phyloP scores from a whole-genome alignment of 768 basidiomycete species.

The Clitopilus hobsonii region DNA sequence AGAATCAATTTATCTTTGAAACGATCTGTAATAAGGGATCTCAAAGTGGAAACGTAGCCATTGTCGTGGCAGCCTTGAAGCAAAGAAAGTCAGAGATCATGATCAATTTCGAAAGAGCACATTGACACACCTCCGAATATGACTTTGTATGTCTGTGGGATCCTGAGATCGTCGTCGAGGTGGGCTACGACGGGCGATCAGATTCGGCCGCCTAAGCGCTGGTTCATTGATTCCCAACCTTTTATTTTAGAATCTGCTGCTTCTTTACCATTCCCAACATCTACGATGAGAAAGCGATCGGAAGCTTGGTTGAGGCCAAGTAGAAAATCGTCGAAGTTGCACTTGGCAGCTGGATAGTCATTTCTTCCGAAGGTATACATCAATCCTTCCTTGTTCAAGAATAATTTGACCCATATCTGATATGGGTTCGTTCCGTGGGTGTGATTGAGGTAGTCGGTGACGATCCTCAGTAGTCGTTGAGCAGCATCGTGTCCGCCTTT shows the following conservation, averaged over 20 bases:
- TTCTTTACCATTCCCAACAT: constrained; percentile 70
- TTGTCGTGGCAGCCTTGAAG: constrained; percentile 64
- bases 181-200: not conserved
- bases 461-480: constrained; percentile 36
- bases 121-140: not conserved
- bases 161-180: not conserved
- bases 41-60: constrained; percentile 61
- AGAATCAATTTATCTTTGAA: constrained; percentile 50
- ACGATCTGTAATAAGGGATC: constrained; percentile 61
- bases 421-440: constrained; percentile 33
- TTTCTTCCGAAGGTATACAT: constrained; percentile 43
- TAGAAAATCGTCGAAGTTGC: constrained; percentile 58
- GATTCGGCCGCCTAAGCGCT: not conserved
- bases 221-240: constrained; percentile 35
- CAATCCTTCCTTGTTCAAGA: constrained; percentile 60
- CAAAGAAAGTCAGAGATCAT: not conserved
- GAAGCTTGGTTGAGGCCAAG: constrained; percentile 68
- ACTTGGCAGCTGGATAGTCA: constrained; percentile 26
- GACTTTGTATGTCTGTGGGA: not conserved
- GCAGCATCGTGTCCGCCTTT: constrained; percentile 57
- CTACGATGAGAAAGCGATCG: constrained; percentile 63
- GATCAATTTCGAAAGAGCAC: not conserved
- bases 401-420: constrained; percentile 60
- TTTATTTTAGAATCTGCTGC: constrained; percentile 74
- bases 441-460: constrained; percentile 28